Evolutionary conservation across 495 filamentous ascomycete genomes (phyloP), one percentile per base, ranked within the genome.

Genomic region (Tuber borchii): DNA sequence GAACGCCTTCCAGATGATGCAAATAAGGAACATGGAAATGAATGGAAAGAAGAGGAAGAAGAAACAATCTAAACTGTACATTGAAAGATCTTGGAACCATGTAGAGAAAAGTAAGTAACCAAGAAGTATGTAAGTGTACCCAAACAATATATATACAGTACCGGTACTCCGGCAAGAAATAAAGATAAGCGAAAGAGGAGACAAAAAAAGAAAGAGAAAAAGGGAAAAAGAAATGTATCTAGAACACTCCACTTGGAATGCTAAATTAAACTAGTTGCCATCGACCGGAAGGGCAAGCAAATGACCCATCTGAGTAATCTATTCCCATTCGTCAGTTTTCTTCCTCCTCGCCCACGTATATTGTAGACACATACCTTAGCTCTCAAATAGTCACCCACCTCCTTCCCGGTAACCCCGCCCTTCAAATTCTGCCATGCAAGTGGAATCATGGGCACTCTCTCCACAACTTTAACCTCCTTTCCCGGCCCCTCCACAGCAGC

Each of bases 401-500:
- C 95, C 73, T 90, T 88, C 80, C 94, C 93, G 70, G 90, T 88
- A 74, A 99, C 92, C 0, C 95, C 96, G 34, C 89, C 90, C 80
- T 90, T 91, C 70, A 91, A 90, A 9, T 92, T 92, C 76, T 91
- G 91, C 95, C 95, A 99, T 17, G 93, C 93, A 72, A 97, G 84
- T n/a, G 95, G 95, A 56, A 98, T 89, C 95, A 99, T 99, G 1
- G 94, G 88, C 42, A 99, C 93, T 69, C 96, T 86, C 83, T 97
- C 94, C 78, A 90, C 93, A 10, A 99, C 95, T 70, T 90, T 87
- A 8, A 98, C 87, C 85, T 97, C 94, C 34, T 93, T 87, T 76
- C 92, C 91, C 0, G 93, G 93, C 0, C 95, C 95, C 82, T 99
- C 95, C 12, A 99, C 92, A 2, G 95, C 95, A 39, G 93, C 88